Base-by-base conservation (phyloP, 176 grass and related monocot species). In the Phoenix roebelenii region DNA sequence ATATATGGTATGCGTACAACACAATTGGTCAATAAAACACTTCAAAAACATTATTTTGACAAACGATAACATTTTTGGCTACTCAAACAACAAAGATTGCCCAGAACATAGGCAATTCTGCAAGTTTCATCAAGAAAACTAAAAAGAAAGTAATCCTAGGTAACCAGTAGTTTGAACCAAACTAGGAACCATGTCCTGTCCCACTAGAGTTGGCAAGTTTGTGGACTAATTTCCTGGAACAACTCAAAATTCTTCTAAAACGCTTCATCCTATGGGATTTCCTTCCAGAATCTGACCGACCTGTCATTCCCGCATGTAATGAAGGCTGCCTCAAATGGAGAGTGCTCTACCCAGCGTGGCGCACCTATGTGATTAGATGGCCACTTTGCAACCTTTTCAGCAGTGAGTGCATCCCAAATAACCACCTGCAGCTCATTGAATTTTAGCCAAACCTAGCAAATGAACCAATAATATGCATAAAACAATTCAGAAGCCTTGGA, bases 211-310 rank as follows among this genome's bases (percentile, higher is more conserved):
- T 44, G 6, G 35, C 35, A 44, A 14, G 35, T 12, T 44, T 12
- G 10, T 12, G 35, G 35, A 12, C 35, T 12, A 14, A 44, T 44
- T 44, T 44, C 5, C 2, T 44, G 35, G 35, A 17, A 59, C 15
- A 5, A 17, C 25, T 26, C 12, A 4, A 59, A 4, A 30, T 59
- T 12, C 10, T 4, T 28, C 16, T 59, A 15, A 59, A 59, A 4
- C 5, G 5, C 23, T 28, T 25, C 15, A 59, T 25, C 25, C 23
- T 85, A 85, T 4, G 49, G 25, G 16, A 57, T 82, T 63, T 92
- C 78, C 72, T 78, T 97, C 93, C 93, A 97, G 59, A 91, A 97
- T 53, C 87, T 77, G 63, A 97, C 61, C 6, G 87, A 91, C 60
- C 84, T 81, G 49, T 97, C 93, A 17, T 82, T 88, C 18, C 93